These are phyloP conservation scores for Chlorella sp. DNA, from an alignment of 139 green algal species.

Conservation along the genomic window DNA sequence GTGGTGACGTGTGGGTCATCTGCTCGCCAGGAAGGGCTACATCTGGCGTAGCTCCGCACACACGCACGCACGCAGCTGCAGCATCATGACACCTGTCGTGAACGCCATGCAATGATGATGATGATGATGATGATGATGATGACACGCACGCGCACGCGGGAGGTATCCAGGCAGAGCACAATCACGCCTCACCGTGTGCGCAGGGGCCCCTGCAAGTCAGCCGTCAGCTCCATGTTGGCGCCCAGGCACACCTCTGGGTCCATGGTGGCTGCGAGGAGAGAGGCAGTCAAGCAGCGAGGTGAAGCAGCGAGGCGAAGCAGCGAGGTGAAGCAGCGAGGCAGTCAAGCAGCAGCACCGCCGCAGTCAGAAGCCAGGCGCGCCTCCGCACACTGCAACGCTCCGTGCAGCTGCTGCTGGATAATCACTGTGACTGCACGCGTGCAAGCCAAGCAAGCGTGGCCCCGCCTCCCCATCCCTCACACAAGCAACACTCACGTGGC, in stretches of 20 bases:
- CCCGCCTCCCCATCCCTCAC: too few species aligned
- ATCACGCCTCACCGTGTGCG: constrained; percentile 8
- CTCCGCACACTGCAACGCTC: too few species aligned
- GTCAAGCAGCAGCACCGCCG: too few species aligned
- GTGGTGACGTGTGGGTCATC: too few species aligned
- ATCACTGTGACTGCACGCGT: neutral
- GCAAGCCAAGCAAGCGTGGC: too few species aligned
- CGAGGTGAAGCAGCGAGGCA: too few species aligned
- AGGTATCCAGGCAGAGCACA: neutral
- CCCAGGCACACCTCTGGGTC: constrained; percentile 8
- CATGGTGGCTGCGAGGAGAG: neutral
- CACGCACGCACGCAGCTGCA: neutral
- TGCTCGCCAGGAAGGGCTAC: neutral
- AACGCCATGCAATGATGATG: neutral
- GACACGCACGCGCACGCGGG: too few species aligned
- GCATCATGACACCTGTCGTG: neutral
- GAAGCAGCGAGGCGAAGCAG: too few species aligned
- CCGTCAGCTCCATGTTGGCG: constrained; percentile 12
- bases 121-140: neutral
- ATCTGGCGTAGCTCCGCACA: neutral
- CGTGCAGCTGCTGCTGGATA: neutral
- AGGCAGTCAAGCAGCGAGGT: neutral
- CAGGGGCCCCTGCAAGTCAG: constrained; percentile 6
- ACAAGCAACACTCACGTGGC: neutral
- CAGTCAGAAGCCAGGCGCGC: too few species aligned